Conservation (phyloP, 2,329 filamentous ascomycete species). For the Diplodia mutila region DNA sequence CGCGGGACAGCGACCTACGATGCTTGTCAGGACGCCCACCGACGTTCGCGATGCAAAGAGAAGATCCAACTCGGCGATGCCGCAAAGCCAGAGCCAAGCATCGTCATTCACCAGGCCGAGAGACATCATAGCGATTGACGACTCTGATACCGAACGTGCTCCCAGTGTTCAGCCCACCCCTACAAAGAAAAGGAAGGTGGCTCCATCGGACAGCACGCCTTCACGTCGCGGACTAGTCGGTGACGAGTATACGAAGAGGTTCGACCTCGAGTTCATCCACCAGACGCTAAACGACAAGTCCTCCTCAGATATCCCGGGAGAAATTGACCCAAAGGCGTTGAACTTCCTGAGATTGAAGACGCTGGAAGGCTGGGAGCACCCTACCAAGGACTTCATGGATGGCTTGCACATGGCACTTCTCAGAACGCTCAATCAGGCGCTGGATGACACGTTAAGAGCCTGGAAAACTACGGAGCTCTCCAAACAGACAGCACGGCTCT, state of each 20-base stretch:
- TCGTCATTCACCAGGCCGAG: background rate
- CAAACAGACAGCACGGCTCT: conserved; percentile 31
- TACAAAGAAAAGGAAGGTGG: conserved; percentile 39
- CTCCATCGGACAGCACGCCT: conserved; percentile 10
- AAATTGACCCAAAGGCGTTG: conserved; percentile 41
- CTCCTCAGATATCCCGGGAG: conserved; percentile 37
- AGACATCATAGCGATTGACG: conserved; percentile 31
- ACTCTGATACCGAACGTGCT: conserved; percentile 28
- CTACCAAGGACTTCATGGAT: conserved; percentile 36
- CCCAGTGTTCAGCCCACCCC: background rate
- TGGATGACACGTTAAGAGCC: conserved; percentile 37
- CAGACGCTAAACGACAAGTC: conserved; percentile 34
- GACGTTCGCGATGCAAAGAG: background rate
- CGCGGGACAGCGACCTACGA: conserved; percentile 34
- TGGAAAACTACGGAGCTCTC: conserved; percentile 40
- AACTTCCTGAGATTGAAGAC: conserved; percentile 37
- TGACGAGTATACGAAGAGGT: conserved; percentile 25
- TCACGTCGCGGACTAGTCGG: background rate
- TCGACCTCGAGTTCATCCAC: conserved; percentile 39
- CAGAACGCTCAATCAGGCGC: conserved; percentile 30
- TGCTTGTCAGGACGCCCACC: conserved; percentile 23
- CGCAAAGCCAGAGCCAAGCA: background rate
- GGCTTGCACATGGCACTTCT: conserved; percentile 29
- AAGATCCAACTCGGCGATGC: background rate
- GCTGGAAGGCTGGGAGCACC: conserved; percentile 37